These are phyloP conservation scores for Magnolia officinalis DNA, from an alignment of 164 flowering plant genomes.

Conservation along the genomic window DNA sequence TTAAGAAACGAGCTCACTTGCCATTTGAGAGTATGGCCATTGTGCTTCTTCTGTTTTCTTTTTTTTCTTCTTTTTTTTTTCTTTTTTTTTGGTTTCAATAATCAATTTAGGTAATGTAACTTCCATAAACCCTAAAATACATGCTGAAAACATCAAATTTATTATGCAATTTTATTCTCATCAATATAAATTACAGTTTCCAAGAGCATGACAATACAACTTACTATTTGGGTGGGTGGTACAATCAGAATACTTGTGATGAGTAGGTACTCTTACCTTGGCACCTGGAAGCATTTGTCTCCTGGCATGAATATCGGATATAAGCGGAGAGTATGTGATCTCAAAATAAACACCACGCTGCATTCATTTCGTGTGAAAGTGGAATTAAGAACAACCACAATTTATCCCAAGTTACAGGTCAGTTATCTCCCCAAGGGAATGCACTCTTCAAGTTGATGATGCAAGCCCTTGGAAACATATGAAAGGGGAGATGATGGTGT, in stretches of 20 bases:
- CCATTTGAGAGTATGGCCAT: no score
- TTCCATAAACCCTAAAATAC: neutral
- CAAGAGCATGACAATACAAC: neutral
- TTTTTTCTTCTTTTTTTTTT: no score
- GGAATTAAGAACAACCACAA: neutral
- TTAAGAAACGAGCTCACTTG: no score
- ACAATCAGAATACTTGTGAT: neutral
- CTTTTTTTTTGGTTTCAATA: no score
- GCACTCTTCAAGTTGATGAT: neutral
- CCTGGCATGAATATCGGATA: constrained; percentile 57
- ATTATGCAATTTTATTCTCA: neutral
- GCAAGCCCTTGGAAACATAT: neutral
- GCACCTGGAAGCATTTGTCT: constrained; percentile 72
- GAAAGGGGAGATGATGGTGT: neutral
- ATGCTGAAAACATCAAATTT: neutral
- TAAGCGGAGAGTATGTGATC: constrained; percentile 57
- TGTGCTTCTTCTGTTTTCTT: no score
- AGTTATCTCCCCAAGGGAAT: neutral
- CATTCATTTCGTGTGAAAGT: constrained; percentile 5
- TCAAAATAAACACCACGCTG: constrained; percentile 96
- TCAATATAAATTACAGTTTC: neutral
- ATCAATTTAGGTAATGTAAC: neutral
- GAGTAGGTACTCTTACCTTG: constrained; percentile 50
- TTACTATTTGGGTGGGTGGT: neutral
- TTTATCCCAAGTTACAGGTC: neutral